Conservation (phyloP, 2,329 filamentous ascomycete species). For the Huntiella abstrusa region DNA sequence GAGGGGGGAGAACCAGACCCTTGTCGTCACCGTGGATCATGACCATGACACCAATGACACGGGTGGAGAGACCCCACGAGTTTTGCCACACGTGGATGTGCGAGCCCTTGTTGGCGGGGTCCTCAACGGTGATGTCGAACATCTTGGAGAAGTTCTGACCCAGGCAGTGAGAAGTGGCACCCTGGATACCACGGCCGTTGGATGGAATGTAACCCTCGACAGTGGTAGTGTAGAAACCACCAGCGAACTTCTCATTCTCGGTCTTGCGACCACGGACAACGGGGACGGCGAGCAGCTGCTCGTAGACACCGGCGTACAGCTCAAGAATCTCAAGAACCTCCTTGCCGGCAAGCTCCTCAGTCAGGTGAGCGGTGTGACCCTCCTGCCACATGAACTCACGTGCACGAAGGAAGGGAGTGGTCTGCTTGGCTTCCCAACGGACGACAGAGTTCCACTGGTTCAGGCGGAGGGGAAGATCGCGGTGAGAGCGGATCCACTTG, state of each 20-base stretch:
- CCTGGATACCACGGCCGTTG: conserved; percentile 91
- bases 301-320: conserved; percentile 79
- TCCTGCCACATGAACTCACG: conserved; percentile 98
- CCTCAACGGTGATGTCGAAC: conserved; percentile 96
- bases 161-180: conserved; percentile 80
- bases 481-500: conserved; percentile 92
- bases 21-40: conserved; percentile 96
- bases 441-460: conserved; percentile 96
- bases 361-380: conserved; percentile 78
- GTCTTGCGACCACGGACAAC: conserved; percentile 91
- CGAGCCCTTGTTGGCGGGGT: conserved; percentile 62
- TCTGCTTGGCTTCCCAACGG: conserved; percentile 94
- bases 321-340: conserved; percentile 91
- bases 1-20: conserved; percentile 79
- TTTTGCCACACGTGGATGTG: conserved; percentile 93
- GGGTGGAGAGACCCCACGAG: conserved; percentile 94
- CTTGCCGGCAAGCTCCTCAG: conserved; percentile 57
- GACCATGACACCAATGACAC: conserved; percentile 96
- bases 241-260: conserved; percentile 94
- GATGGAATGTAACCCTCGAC: conserved; percentile 93
- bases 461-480: conserved; percentile 79
- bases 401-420: conserved; percentile 69
- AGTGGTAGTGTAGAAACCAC: conserved; percentile 90
- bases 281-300: conserved; percentile 82
- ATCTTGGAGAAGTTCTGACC: conserved; percentile 99